phyloP scores from a whole-genome alignment of 345 rosid species.

The Linum usitatissimum region DNA sequence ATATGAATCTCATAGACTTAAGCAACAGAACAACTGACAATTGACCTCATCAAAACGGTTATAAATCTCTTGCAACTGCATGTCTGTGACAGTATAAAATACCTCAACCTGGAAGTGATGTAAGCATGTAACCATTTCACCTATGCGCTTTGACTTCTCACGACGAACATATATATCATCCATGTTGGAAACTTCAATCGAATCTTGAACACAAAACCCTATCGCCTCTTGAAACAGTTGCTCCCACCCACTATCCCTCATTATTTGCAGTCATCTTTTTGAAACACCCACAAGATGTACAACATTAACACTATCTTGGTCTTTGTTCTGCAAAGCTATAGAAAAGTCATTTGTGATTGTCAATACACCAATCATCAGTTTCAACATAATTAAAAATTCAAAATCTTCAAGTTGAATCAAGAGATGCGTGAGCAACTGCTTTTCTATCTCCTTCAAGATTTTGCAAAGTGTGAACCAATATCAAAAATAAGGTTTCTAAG shows the following conservation, averaged over 20 bases:
- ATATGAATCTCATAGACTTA: background rate
- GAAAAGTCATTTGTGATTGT: conserved; percentile 8
- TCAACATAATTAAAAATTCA: background rate
- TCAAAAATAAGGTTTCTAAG: background rate
- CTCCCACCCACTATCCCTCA: too few species aligned
- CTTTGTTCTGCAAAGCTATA: conserved; percentile 1
- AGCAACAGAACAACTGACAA: background rate
- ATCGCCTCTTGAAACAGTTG: too few species aligned
- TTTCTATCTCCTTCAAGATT: background rate
- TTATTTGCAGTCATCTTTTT: background rate
- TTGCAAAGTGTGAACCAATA: background rate
- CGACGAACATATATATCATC: background rate
- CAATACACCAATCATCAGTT: background rate
- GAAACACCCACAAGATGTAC: background rate
- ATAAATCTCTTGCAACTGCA: background rate
- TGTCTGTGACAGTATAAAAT: background rate
- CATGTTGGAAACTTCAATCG: too few species aligned
- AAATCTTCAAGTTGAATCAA: background rate
- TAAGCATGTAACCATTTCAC: background rate
- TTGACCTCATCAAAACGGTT: background rate
- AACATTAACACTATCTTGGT: conserved; percentile 6
- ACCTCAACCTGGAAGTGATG: background rate
- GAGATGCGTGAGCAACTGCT: background rate
- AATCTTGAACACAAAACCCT: too few species aligned
- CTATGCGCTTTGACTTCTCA: background rate